Percentiles rank a stretch among this genome's conserved stretches.
Conservation (phyloP, 1,284 basidiomycete genomes). For the Xerocomus minutiporus region DNA sequence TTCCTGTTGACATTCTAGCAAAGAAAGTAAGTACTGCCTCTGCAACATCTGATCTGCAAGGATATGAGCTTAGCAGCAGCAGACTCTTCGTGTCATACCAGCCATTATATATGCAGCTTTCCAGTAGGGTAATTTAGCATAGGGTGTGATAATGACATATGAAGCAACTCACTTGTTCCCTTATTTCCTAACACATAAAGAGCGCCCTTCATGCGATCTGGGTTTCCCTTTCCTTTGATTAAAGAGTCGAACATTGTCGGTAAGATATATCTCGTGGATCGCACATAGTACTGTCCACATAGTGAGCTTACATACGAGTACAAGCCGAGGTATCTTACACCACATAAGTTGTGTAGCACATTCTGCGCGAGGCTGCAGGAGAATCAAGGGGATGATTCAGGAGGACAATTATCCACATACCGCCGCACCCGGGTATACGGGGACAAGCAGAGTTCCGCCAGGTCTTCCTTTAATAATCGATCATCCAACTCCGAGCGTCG, state of each 20-base stretch:
- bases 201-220: slow-evolving; percentile 94
- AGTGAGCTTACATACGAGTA: slow-evolving; percentile 6
- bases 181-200: slow-evolving; percentile 85
- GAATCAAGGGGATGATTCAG: slow-evolving; percentile 3
- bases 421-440: slow-evolving; percentile 78
- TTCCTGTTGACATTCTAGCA: slow-evolving; percentile 85
- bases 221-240: slow-evolving; percentile 75
- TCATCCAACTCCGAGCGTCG: slow-evolving; percentile 80
- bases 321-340: slow-evolving; percentile 40
- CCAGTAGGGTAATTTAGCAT: slow-evolving; percentile 5
- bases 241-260: slow-evolving; percentile 73
- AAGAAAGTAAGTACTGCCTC: slow-evolving; percentile 60
- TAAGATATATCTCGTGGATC: slow-evolving; percentile 65
- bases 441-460: slow-evolving; percentile 83
- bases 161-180: slow-evolving; percentile 48
- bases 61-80: slow-evolving; percentile 9
- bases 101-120: slow-evolving; percentile 59
- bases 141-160: background rate
- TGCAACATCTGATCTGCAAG: slow-evolving; percentile 64
- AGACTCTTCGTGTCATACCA: slow-evolving; percentile 38
- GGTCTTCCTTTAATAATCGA: slow-evolving; percentile 61
- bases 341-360: slow-evolving; percentile 63
- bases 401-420: slow-evolving; percentile 34
- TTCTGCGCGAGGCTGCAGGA: slow-evolving; percentile 65
- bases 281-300: slow-evolving; percentile 66